A percentile compares a stretch with the other conserved stretches of the same genome.
Evolutionary conservation across 169 alveolate species (phyloP).

Genomic region (Pseudocohnilembus persalinus): DNA sequence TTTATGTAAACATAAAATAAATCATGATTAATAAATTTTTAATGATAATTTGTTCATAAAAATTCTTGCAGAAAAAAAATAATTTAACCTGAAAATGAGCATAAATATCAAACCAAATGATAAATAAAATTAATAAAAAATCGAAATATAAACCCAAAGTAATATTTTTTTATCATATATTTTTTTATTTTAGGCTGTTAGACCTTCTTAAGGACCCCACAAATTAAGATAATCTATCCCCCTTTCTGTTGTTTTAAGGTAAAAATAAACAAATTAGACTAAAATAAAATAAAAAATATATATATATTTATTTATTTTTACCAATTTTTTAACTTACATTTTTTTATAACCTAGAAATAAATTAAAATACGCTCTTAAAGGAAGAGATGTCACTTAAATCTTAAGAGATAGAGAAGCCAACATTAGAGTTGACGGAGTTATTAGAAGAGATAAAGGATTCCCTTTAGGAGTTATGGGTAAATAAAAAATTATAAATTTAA

Average conservation of each 20-base stretch:
- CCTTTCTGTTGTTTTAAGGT: constrained; percentile 87
- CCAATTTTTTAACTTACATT: no score
- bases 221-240: constrained; percentile 97
- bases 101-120: no score
- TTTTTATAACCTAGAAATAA: constrained; percentile 78
- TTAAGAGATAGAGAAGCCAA: constrained; percentile 93
- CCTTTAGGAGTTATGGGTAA: constrained; percentile 98
- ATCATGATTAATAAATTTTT: no score
- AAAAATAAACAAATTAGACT: constrained; percentile 18
- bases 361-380: constrained; percentile 93
- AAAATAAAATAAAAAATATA: no score
- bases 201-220: constrained; percentile 96
- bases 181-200: constrained; percentile 63
- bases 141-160: no score
- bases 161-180: background rate
- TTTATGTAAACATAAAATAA: constrained; percentile 49
- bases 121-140: no score
- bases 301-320: no score
- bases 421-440: constrained; percentile 96
- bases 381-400: constrained; percentile 93
- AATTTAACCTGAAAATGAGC: no score
- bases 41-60: no score
- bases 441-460: constrained; percentile 96
- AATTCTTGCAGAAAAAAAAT: no score
- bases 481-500: background rate